Conservation (phyloP, 164 flowering plant species). For the Tetracentron sinense region DNA sequence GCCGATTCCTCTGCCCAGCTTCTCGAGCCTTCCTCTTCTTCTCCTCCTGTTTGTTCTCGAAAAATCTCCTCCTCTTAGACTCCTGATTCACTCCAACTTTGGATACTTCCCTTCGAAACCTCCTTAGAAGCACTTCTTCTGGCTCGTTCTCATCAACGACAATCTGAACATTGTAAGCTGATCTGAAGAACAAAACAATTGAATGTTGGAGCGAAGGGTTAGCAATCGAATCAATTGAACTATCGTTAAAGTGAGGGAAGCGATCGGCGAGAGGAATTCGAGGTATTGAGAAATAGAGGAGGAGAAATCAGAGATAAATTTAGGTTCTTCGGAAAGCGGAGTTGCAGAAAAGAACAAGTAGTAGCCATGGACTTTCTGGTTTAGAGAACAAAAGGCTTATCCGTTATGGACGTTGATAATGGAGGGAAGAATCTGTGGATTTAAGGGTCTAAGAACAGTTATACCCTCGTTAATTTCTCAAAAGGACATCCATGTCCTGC, state of each 20-base stretch:
- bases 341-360: conserved; percentile 8
- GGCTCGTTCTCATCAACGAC: conserved; percentile 64
- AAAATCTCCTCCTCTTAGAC: conserved; percentile 52
- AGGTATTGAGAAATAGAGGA: background rate
- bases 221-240: background rate
- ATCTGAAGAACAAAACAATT: conserved; percentile 42
- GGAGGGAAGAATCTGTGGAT: too few relatives aligned
- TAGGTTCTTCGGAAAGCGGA: background rate
- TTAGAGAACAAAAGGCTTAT: too few relatives aligned
- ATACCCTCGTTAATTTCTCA: too few relatives aligned
- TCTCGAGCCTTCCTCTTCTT: conserved; percentile 64
- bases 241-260: background rate
- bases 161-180: conserved; percentile 66
- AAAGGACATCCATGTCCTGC: too few relatives aligned
- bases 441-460: too few relatives aligned
- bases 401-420: too few relatives aligned
- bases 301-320: too few relatives aligned
- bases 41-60: conserved; percentile 66
- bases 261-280: background rate
- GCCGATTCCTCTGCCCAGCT: conserved; percentile 57
- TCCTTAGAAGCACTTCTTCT: conserved; percentile 55
- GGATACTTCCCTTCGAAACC: conserved; percentile 68
- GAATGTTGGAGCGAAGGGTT: conserved; percentile 49
- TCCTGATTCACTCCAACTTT: conserved; percentile 71
- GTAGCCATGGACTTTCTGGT: conserved; percentile 3